Conservation (phyloP, 2,329 filamentous ascomycete genomes). For the Fusarium odoratissimum region DNA sequence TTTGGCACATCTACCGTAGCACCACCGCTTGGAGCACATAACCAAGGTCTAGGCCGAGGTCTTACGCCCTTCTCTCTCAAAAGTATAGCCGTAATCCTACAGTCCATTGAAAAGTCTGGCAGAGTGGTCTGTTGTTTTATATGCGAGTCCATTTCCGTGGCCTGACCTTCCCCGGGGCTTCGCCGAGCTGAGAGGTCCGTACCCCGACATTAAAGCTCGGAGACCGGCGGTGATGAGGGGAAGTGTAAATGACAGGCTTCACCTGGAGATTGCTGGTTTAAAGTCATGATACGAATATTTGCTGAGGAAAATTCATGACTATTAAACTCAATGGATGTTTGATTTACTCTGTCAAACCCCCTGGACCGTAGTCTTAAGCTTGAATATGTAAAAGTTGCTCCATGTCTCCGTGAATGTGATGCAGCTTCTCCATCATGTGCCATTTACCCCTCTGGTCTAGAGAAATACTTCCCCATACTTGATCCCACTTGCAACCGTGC, state of each 20-base stretch:
- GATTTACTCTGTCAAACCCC: background rate
- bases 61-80: background rate
- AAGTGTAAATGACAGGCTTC: slow-evolving; percentile 1
- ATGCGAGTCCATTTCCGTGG: slow-evolving; percentile 12
- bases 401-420: slow-evolving; percentile 23
- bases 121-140: slow-evolving; percentile 23
- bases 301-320: background rate
- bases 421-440: slow-evolving; percentile 37
- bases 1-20: slow-evolving; percentile 17
- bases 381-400: slow-evolving; percentile 15
- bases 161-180: slow-evolving; percentile 23
- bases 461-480: slow-evolving; percentile 35
- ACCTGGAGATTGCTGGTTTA: background rate
- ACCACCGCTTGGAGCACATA: background rate
- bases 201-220: slow-evolving; percentile 39
- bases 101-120: background rate
- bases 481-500: slow-evolving; percentile 34
- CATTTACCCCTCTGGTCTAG: slow-evolving; percentile 13
- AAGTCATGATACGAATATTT: slow-evolving; percentile 10
- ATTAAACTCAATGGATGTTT: background rate
- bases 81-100: background rate
- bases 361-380: slow-evolving; percentile 3
- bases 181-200: slow-evolving; percentile 35
- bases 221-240: slow-evolving; percentile 39
- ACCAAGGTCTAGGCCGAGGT: slow-evolving; percentile 3